These are phyloP conservation scores for Metarhizium sp. DNA, from an alignment of 2,329 filamentous ascomycete genomes.

Conservation along the genomic window DNA sequence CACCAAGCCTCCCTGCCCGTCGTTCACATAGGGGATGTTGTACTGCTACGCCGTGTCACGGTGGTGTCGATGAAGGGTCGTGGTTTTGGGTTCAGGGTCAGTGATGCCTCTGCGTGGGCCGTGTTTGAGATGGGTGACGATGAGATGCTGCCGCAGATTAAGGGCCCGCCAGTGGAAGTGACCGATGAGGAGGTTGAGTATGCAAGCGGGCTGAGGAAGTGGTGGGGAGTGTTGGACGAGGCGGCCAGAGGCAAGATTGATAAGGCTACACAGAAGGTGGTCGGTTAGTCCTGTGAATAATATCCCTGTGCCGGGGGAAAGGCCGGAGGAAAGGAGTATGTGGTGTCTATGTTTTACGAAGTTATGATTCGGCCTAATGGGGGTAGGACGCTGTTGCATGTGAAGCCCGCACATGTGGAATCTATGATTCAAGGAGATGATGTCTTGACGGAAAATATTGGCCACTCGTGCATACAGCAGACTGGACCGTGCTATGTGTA, in stretches of 20 bases:
- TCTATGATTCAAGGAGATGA: too few relatives aligned
- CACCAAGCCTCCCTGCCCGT: conserved; percentile 47
- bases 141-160: conserved; percentile 40
- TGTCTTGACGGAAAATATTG: too few relatives aligned
- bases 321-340: background rate
- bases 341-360: background rate
- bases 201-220: conserved; percentile 36
- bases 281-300: background rate
- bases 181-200: conserved; percentile 39
- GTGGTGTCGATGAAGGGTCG: conserved; percentile 43
- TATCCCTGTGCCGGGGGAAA: background rate
- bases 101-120: conserved; percentile 50
- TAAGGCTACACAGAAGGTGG: conserved; percentile 31
- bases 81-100: conserved; percentile 46
- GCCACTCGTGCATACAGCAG: too few relatives aligned
- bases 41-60: conserved; percentile 47
- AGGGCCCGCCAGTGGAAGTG: conserved; percentile 50
- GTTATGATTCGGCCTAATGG: background rate
- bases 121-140: conserved; percentile 42
- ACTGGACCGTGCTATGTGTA: too few relatives aligned
- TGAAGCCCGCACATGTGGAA: background rate
- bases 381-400: background rate
- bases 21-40: conserved; percentile 45
- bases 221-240: conserved; percentile 39
- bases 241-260: conserved; percentile 37